Percentiles rank a stretch among this genome's conserved stretches.
phyloP scores from a whole-genome alignment of 768 basidiomycete genomes.

The Pleurotus ostreatus region DNA sequence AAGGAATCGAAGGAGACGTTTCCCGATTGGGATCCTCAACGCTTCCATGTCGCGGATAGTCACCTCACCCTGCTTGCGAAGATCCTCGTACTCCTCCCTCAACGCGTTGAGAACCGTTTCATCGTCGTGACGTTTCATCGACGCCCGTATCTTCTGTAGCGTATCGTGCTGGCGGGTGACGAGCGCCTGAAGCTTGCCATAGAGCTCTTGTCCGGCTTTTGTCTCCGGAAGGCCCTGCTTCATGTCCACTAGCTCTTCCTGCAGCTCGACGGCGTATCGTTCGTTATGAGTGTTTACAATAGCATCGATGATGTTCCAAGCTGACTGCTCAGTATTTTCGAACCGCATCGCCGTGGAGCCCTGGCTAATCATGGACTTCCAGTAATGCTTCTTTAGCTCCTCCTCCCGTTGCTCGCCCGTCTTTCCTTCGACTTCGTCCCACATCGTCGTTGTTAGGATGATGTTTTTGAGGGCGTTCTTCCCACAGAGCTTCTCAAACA shows the following conservation, averaged over 20 bases:
- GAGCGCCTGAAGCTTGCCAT: conserved; percentile 11
- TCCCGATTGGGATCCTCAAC: conserved; percentile 7
- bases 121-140: conserved; percentile 6
- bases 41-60: conserved; percentile 8
- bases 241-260: conserved; percentile 15
- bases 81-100: conserved; percentile 11
- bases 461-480: conserved; percentile 7
- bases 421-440: conserved; percentile 6
- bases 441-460: conserved; percentile 12
- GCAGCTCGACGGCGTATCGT: conserved; percentile 11
- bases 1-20: conserved; percentile 6
- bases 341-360: conserved; percentile 6
- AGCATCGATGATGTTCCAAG: conserved; percentile 9
- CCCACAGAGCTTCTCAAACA: conserved; percentile 15
- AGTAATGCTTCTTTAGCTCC: conserved; percentile 3
- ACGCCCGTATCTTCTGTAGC: conserved; percentile 8
- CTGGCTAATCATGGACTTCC: conserved; percentile 4
- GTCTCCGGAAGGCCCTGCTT: conserved; percentile 13
- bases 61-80: conserved; percentile 4
- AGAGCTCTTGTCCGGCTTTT: conserved; percentile 12
- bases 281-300: conserved; percentile 1
- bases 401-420: conserved; percentile 6
- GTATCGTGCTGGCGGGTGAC: conserved; percentile 11
- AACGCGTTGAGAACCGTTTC: conserved; percentile 1
- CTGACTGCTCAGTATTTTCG: conserved; percentile 7